Base-by-base conservation (phyloP, 169 alveolate species). In the Eimeria praecox region DNA sequence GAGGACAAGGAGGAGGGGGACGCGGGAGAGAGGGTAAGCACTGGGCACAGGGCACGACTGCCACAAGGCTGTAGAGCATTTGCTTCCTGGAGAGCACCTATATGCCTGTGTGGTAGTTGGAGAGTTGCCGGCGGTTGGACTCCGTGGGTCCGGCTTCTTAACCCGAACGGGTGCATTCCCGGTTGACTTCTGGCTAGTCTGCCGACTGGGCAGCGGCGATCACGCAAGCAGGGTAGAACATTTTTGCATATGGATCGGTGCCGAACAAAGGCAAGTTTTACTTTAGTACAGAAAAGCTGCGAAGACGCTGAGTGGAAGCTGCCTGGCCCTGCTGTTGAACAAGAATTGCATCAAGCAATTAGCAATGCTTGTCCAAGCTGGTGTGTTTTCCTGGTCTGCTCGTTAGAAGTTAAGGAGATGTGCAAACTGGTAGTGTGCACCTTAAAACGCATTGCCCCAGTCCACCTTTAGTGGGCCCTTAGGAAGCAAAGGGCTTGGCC, bases 371-470 rank as follows among this genome's bases (percentile, higher is more conserved):
- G 77, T 30, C 16, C 9, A 66, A 2, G 42, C 40, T 14, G 24
- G 4, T 10, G 16, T 35, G 38, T 44, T 77, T 44, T 40, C 14
- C 22, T 6, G 40, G 62, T 27, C 64, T n/a, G n/a, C n/a, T n/a
- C n/a, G n/a, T n/a, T n/a, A n/a, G n/a, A n/a, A n/a, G n/a, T n/a
- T n/a, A n/a, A n/a, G n/a, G 35, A 75, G 62, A 44, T 46, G 87
- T 35, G 87, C 87, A 77, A n/a, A 9, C 87, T 24, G 16, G 16
- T 27, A 2, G 42, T 75, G 35, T 40, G 40, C 62, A 33, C 35
- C 49, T 86, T 44, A 86, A 86, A 86, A 86, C 64, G 62, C 80
- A 46, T 86, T 86, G 93, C 93, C 93, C 83, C 93, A 54, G 80
- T 86, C 93, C 42, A 35, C 64, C 49, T 42, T 86, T 3, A 86